Evolutionary conservation across 257 asterid genomes (phyloP).

Genomic region (Solanum megistacrolobum): DNA sequence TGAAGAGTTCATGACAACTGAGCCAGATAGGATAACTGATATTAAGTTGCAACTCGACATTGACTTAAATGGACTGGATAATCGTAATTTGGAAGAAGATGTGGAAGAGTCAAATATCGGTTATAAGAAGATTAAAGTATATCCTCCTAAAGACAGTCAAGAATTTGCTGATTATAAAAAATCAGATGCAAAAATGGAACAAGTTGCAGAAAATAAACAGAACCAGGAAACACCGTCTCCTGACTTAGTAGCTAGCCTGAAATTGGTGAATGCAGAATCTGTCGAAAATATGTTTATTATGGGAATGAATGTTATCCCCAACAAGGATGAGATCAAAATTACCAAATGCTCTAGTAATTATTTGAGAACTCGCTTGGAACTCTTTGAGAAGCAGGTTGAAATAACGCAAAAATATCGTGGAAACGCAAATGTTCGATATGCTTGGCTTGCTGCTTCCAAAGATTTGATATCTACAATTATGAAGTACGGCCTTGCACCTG

Average conservation of each 20-base stretch:
- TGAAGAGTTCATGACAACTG: slow-evolving; percentile 11
- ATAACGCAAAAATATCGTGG: slow-evolving; percentile 58
- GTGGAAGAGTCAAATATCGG: slow-evolving; percentile 60
- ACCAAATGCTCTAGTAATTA: slow-evolving; percentile 22
- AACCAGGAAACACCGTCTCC: slow-evolving; percentile 9
- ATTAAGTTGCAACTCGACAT: slow-evolving; percentile 65
- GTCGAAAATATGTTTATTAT: slow-evolving; percentile 39
- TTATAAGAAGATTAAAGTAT: slow-evolving; percentile 21
- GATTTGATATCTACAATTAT: slow-evolving; percentile 33
- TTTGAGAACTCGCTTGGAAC: slow-evolving; percentile 44
- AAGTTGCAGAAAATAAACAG: slow-evolving; percentile 18
- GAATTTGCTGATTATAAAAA: slow-evolving; percentile 17
- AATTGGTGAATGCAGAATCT: slow-evolving; percentile 22
- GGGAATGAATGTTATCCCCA: slow-evolving; percentile 24
- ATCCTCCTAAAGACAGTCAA: slow-evolving; percentile 14
- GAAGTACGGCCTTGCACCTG: slow-evolving; percentile 53
- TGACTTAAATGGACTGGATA: slow-evolving; percentile 45
- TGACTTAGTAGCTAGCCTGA: slow-evolving; percentile 5
- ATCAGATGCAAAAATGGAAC: slow-evolving; percentile 20
- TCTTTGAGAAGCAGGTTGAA: slow-evolving; percentile 68
- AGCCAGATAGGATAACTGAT: slow-evolving; percentile 24
- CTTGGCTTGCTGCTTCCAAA: slow-evolving; percentile 80
- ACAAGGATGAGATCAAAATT: slow-evolving; percentile 34
- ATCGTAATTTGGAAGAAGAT: slow-evolving; percentile 35
- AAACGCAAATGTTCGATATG: slow-evolving; percentile 59